A percentile compares a stretch with the other conserved stretches of the same genome.
phyloP scores from a whole-genome alignment of 441 rosid species.

The Gossypium davidsonii region DNA sequence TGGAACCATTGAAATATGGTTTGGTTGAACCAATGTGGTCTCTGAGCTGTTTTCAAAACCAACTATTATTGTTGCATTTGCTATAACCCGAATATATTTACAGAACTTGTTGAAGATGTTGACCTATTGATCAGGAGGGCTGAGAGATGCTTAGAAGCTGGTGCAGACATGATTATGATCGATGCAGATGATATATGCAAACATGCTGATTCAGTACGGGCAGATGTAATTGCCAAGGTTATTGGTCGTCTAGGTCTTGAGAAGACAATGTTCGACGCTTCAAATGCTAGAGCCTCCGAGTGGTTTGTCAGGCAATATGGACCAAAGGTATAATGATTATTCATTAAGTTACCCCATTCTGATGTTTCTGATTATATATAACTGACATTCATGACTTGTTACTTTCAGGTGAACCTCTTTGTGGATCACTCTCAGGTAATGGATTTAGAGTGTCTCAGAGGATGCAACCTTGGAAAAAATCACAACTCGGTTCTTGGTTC shows the following conservation, averaged over 20 bases:
- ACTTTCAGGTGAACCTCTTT: constrained; percentile 77
- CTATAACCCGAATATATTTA: neutral
- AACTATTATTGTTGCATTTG: neutral
- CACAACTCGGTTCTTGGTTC: constrained; percentile 45
- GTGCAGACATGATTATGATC: constrained; percentile 90
- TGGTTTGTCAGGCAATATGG: constrained; percentile 82
- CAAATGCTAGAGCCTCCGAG: constrained; percentile 56
- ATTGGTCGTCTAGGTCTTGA: constrained; percentile 83
- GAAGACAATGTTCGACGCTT: constrained; percentile 92
- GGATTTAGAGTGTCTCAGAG: constrained; percentile 78
- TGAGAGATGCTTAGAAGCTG: constrained; percentile 92
- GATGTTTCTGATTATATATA: neutral
- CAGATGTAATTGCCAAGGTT: constrained; percentile 73
- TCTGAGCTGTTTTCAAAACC: neutral
- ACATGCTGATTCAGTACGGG: constrained; percentile 61
- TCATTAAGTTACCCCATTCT: neutral
- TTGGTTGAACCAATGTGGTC: neutral
- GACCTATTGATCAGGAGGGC: constrained; percentile 82
- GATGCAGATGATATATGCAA: constrained; percentile 83
- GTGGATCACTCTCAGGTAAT: constrained; percentile 85
- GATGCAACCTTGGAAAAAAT: constrained; percentile 51
- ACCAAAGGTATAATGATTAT: constrained; percentile 44
- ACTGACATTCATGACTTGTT: constrained; percentile 3
- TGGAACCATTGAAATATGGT: neutral
- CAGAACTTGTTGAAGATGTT: constrained; percentile 75